Conservation (phyloP, 1,284 basidiomycete genomes). For the Inonotus hispidus region DNA sequence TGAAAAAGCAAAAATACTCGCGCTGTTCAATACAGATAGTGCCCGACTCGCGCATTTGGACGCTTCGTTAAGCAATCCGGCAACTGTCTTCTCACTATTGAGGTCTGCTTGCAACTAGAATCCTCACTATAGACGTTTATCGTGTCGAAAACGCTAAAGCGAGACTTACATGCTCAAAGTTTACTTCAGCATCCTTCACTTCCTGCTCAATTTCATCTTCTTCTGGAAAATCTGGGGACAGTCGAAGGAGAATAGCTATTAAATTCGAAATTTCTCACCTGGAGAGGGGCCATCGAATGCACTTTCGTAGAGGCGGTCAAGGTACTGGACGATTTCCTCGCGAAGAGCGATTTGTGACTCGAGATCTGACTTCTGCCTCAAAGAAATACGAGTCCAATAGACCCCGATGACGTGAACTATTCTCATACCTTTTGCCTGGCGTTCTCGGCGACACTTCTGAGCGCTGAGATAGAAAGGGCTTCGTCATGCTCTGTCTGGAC, state of each 20-base stretch:
- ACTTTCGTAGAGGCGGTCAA: slow-evolving; percentile 10
- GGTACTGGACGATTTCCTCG: slow-evolving; percentile 1
- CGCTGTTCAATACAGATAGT: slow-evolving; percentile 5
- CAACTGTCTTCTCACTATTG: slow-evolving; percentile 7
- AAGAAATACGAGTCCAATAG: not conserved
- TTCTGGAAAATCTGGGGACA: slow-evolving; percentile 14
- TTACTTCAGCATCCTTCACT: slow-evolving; percentile 4
- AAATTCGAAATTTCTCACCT: slow-evolving; percentile 1
- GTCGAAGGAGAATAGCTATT: not conserved
- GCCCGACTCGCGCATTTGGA: slow-evolving; percentile 8
- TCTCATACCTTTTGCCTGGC: slow-evolving; percentile 9
- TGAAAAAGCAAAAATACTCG: not conserved
- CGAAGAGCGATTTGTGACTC: not conserved
- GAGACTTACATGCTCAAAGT: slow-evolving; percentile 12
- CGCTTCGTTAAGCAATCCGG: slow-evolving; percentile 8
- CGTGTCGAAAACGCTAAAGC: not conserved
- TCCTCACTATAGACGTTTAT: not conserved
- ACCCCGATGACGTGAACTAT: not conserved
- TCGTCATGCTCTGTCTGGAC: slow-evolving; percentile 17
- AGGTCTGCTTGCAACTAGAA: slow-evolving; percentile 9
- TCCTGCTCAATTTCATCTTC: slow-evolving; percentile 17
- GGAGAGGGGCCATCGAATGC: slow-evolving; percentile 17
- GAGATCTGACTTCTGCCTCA: slow-evolving; percentile 9
- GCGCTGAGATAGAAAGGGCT: slow-evolving; percentile 7
- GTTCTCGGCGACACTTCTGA: slow-evolving; percentile 10